phyloP scores from a whole-genome alignment of 495 filamentous ascomycete species.

The Stereocaulon alpinum region DNA sequence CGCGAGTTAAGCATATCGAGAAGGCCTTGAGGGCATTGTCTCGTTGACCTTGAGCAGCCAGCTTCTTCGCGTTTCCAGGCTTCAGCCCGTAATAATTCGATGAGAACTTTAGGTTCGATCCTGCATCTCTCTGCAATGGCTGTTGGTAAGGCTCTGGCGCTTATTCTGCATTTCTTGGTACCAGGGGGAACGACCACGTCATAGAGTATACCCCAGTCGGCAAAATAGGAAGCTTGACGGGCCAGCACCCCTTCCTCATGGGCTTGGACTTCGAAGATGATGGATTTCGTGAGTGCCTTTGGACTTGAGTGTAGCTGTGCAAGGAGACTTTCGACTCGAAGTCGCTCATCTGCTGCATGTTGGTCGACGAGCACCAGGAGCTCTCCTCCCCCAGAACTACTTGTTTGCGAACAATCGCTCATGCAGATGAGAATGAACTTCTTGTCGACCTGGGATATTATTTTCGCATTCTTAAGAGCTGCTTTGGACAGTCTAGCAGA shows the following conservation, averaged over 20 bases:
- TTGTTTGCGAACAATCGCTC: slow-evolving; percentile 1
- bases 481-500: slow-evolving; percentile 54
- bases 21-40: slow-evolving; percentile 52
- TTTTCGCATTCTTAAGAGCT: slow-evolving; percentile 47
- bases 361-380: slow-evolving; percentile 78
- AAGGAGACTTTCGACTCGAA: slow-evolving; percentile 64
- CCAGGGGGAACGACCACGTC: not conserved
- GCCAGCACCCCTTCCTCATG: slow-evolving; percentile 49
- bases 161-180: slow-evolving; percentile 27
- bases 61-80: slow-evolving; percentile 40
- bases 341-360: slow-evolving; percentile 87
- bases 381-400: not conserved
- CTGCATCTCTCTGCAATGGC: slow-evolving; percentile 68
- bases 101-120: slow-evolving; percentile 54
- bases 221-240: slow-evolving; percentile 45
- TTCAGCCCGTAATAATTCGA: slow-evolving; percentile 64
- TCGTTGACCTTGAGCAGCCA: not conserved
- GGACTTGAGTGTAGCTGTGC: slow-evolving; percentile 35
- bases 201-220: slow-evolving; percentile 64
- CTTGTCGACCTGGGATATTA: slow-evolving; percentile 75
- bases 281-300: slow-evolving; percentile 34
- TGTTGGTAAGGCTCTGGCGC: slow-evolving; percentile 51
- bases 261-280: slow-evolving; percentile 50
- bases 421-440: slow-evolving; percentile 80
- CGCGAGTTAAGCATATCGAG: slow-evolving; percentile 81